These are phyloP conservation scores for Skeletonema grethae DNA, from an alignment of 108 stramenopile genomes.

Conservation along the genomic window DNA sequence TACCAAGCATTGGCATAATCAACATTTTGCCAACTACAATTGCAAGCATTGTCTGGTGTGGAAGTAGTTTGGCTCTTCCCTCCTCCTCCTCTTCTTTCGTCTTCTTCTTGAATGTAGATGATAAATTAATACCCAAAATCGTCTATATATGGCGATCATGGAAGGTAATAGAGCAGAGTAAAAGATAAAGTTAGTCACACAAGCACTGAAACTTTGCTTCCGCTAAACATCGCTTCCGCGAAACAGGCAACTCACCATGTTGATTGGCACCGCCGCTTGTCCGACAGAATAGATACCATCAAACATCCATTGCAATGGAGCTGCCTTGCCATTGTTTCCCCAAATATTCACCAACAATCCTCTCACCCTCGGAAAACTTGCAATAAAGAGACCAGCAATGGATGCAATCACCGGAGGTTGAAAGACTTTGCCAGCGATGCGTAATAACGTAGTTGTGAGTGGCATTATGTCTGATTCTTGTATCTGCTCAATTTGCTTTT, in stretches of 20 bases:
- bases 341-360: constrained; percentile 79
- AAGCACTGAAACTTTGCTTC: too few relatives aligned
- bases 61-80: constrained; percentile 33
- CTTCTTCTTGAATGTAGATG: constrained; percentile 52
- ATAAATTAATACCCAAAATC: constrained; percentile 83
- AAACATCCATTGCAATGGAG: constrained; percentile 87
- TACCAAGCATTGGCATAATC: constrained; percentile 77
- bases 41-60: constrained; percentile 54
- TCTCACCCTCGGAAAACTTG: constrained; percentile 60
- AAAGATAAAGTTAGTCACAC: too few relatives aligned
- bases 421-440: constrained; percentile 45
- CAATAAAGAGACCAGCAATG: constrained; percentile 70
- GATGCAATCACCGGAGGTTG: constrained; percentile 87
- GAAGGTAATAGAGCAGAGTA: too few relatives aligned
- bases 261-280: constrained; percentile 85
- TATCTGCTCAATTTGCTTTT: constrained; percentile 24
- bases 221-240: too few relatives aligned
- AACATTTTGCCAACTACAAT: constrained; percentile 84
- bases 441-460: constrained; percentile 38
- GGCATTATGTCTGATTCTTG: constrained; percentile 38
- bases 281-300: constrained; percentile 82
- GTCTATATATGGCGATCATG: constrained; percentile 29
- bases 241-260: constrained; percentile 54
- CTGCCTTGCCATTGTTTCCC: constrained; percentile 53
- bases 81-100: constrained; percentile 21